Conservation (phyloP, 2,329 filamentous ascomycete species). For the Pyrenophora teres region DNA sequence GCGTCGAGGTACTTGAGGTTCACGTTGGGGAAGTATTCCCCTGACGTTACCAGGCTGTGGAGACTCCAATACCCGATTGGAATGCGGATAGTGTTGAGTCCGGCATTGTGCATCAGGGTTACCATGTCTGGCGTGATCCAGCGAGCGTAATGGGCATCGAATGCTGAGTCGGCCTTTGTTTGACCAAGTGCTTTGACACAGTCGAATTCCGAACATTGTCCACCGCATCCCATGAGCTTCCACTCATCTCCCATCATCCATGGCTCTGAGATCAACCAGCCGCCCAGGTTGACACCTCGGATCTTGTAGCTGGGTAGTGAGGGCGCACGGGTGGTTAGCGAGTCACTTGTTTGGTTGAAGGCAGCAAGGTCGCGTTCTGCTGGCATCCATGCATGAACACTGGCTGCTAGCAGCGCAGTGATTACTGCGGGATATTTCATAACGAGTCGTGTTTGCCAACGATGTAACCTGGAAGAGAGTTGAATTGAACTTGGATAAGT, state of each 20-base stretch:
- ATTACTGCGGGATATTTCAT: constrained; percentile 3
- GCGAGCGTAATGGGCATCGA: constrained; percentile 56
- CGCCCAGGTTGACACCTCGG: constrained; percentile 61
- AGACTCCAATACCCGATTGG: constrained; percentile 63
- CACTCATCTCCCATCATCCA: constrained; percentile 58
- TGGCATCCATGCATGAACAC: constrained; percentile 13
- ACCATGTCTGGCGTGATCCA: constrained; percentile 59
- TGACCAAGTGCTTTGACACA: constrained; percentile 58
- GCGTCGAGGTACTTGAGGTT: constrained; percentile 54
- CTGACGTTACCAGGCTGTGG: constrained; percentile 55
- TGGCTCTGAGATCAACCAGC: constrained; percentile 59
- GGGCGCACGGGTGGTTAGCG: constrained; percentile 2
- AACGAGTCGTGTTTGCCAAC: background rate
- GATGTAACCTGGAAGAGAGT: background rate
- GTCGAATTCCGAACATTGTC: constrained; percentile 57
- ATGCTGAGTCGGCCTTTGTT: constrained; percentile 52
- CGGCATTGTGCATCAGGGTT: constrained; percentile 54
- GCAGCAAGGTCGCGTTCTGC: constrained; percentile 8
- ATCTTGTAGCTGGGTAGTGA: constrained; percentile 48
- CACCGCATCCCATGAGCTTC: constrained; percentile 55
- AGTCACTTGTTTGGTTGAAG: constrained; percentile 10
- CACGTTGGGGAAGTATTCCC: constrained; percentile 58
- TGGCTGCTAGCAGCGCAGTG: constrained; percentile 8
- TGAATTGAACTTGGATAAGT: too few species aligned
- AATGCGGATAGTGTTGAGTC: constrained; percentile 60